Evolutionary conservation across 768 basidiomycete species (phyloP), one percentile per base, ranked within the genome.

Genomic region (Tylopilus sp.): DNA sequence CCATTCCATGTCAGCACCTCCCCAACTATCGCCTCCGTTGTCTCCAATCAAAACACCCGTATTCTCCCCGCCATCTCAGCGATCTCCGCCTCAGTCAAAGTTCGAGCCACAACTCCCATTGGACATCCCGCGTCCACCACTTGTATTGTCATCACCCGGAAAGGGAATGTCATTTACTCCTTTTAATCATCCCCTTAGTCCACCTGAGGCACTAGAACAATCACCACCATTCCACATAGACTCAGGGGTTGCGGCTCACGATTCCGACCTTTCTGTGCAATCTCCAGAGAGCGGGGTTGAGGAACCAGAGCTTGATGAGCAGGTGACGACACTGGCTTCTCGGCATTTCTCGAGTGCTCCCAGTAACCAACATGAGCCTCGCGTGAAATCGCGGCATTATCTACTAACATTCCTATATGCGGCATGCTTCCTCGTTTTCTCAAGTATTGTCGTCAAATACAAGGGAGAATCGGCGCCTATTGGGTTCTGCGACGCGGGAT

Each of bases 401-500:
- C 52, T 81, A 37, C 45, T 77, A 14, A 77, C 77, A n/a, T 25
- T 82, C n/a, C 21, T 86, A 41, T 60, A 71, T 48, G 53, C 75
- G 53, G 50, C 74, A 6, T 55, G 77, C 26, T 54, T 73, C 11
- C 52, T 78, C 22, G 63, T 69, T 17, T 57, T 69, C 19, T 70
- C 67, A 14, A 70, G 67, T 55, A 57, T 70, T 22, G 55, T 75
- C 19, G 58, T 75, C 60, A 74, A 75, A 17, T 88, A 83, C 74
- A 91, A 90, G 71, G 54, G 59, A 13, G 82, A 87, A 59, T 90
- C 90, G 6, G 73, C 84, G 3, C 67, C 76, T 12, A 83, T 93
- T 59, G 91, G 92, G 6, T 93, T 82, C 69, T 93, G 91, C 63
- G 83, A 89, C 56, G 69, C 79, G 31, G 85, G 81, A 19, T 80